Evolutionary conservation across 352 stramenopile species (phyloP), one percentile per base, ranked within the genome.

Genomic region (Pythium dissimile): DNA sequence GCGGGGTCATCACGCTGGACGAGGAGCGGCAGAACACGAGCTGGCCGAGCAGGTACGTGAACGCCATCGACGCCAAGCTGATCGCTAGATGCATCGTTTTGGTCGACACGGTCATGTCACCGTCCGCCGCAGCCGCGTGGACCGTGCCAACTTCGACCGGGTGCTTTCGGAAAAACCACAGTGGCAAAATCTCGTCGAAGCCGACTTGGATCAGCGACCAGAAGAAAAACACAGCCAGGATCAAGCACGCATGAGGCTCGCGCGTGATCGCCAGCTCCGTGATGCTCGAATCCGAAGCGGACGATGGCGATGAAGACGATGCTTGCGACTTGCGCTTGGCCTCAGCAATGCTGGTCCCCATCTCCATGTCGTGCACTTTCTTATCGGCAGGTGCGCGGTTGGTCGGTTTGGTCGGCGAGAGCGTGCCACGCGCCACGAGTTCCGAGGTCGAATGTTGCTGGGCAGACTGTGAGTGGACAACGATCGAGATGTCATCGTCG

Each of bases 111-210:
- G 67, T 73, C 5, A 71, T 69, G 32, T 20, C 49, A 7, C 27
- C 24, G 15, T 43, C 53, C 2, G 16, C 23, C 1, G 47, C 63
- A 11, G 47, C 44, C 0, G 71, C 68, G 42, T 80, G 70, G 18
- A 84, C 50, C 34, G 64, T 75, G 20, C 67, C 76, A 12, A 62
- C 62, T 5, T 72, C 71, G 12, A 72, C 73, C 1, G 71, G 65
- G 37, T 86, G 80, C 32, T 88, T 74, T 34, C 82, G 79, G 68
- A 92, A 89, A 47, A 90, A 84, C 83, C 80, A 92, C 16, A 92
- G 64, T 20, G 83, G 83, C 21, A 90, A 53, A 57, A 92, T 79
- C 49, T 92, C 80, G 48, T 92, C 83, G 37, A 92, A 92, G 57
- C 80, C 83, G 12, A 88, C 48, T 50, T 92, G 83, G 20, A 89